Base-by-base conservation (phyloP, 2,329 filamentous ascomycete genomes). In the Venturia aucupariae region DNA sequence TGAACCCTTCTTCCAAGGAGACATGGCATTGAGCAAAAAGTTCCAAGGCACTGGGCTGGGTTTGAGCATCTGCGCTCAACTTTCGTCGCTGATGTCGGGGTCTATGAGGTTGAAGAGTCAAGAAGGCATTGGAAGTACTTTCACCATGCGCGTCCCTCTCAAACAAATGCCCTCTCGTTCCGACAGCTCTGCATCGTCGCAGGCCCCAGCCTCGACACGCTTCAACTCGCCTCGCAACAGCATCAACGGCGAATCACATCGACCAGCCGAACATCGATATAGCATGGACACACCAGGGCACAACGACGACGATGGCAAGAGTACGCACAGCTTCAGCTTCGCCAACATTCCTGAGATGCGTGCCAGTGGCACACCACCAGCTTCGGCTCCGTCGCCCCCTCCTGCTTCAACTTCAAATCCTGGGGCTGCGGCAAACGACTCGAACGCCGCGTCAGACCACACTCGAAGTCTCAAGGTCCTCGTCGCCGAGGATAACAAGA, bases 1-100 rank as follows among this genome's bases (percentile, higher is more conserved):
- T 72, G 92, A 96, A 73, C 92, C 92, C 0, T 97, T 97, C 71
- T 90, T 96, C 0, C 92, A 97, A 75, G 92, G 90, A n/a, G 92
- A 96, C 72, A 78, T 94, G 1, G 90, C 91, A 0, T 77, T 97
- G 19, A 95, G 89, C 78, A 95, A 91, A 74, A 94, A 94, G 71
- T 95, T 88, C 72, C 91, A 91, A 22, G 92, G 92, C 19, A 96
- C 92, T 0, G 92, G 92, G 4, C 79, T 96, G 1, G 92, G 92
- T 1, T 75, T 97, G 64, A 93, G 89, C 71, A 97, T 97, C 70
- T 96, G 91, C 75, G 88, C 90, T 24, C 92, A 97, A 73, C 79
- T 97, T 44, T 90, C 91, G 3, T 85, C 80, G 19, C 78, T 96
- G 19, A 96, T 97, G 90, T 87, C 86, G 61, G 92, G 92, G 11